phyloP scores from a whole-genome alignment of 75 land plant species.

The Gnetum montanum region DNA sequence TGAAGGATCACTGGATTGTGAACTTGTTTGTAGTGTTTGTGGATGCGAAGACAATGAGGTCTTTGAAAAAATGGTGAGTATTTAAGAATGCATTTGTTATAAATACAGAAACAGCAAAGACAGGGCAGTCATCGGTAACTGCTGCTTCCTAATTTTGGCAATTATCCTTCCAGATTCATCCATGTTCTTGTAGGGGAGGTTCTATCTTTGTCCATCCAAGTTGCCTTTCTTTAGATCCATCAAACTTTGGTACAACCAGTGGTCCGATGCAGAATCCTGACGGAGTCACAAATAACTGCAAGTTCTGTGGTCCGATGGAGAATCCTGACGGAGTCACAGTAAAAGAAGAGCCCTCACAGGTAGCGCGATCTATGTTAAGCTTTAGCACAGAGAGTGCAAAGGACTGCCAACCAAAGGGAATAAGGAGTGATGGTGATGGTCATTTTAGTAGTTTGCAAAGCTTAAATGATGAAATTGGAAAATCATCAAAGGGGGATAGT shows the following conservation, averaged over 20 bases:
- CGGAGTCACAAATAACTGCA: too few relatives aligned
- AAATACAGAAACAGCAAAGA: background rate
- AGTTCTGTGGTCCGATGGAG: background rate
- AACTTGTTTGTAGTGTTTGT: constrained; percentile 21
- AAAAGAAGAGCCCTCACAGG: background rate
- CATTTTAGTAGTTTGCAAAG: too few relatives aligned
- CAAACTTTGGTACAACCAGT: background rate
- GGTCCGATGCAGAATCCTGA: background rate
- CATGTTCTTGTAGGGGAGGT: constrained; percentile 14
- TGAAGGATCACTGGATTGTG: too few relatives aligned
- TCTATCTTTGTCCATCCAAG: constrained; percentile 18
- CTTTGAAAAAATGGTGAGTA: constrained; percentile 23
- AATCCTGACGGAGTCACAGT: background rate
- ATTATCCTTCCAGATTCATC: constrained; percentile 6
- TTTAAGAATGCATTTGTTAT: background rate
- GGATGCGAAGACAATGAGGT: constrained; percentile 37
- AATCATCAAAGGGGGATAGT: background rate
- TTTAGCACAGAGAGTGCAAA: background rate
- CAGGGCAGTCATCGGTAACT: background rate
- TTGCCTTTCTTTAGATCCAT: constrained; percentile 7
- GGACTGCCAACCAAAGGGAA: too few relatives aligned
- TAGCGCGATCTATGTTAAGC: background rate
- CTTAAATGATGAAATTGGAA: too few relatives aligned
- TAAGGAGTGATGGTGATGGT: too few relatives aligned
- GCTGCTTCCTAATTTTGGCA: too few relatives aligned